Evolutionary conservation across 1,139 yeast species (phyloP), one percentile per base, ranked within the genome.

Genomic region (Suhomyces kunorum): DNA sequence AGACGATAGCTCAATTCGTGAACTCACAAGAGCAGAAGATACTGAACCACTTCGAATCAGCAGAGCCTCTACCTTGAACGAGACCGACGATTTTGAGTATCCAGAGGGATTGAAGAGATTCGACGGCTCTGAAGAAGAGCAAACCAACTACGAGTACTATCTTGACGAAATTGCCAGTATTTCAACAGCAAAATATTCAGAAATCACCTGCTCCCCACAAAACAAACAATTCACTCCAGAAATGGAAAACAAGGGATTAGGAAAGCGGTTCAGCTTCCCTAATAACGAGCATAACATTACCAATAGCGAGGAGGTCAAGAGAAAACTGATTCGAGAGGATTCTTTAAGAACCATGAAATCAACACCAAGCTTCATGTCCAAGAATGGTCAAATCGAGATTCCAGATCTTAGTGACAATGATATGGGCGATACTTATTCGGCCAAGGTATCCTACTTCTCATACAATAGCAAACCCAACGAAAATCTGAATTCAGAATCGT

Each of bases 381-480:
- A 50, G 4, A 40, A 56, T 25, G 76, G 76, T 2, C 74, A 70
- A 42, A 72, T 72, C 24, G 74, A 70, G 43, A 72, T 72, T 17
- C 77, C 78, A 0, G 71, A 70, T 36, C 58, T 68, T 27, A 53
- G 59, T 36, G 63, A 61, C 39, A 55, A 56, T 6, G 36, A 33
- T 6, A 5, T 18, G 7, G 27, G n/a, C n/a, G 45, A 52, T 13
- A 52, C 59, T 6, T 61, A 51, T 39, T 53, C 64, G 2, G 53
- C 56, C 8, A 47, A 44, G 26, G 55, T 37, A 34, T 49, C 66
- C 2, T 44, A 47, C 7, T 46, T 55, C 25, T 51, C 64, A 0
- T 55, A 57, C 34, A 57, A 56, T 45, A 68, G 68, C 2, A 57
- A 64, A 1, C 53, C 64, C 0, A 63, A 64, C 41, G 64, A 66